Base-by-base conservation (phyloP, 1,284 basidiomycete genomes). In the Apiotrichum porosum region DNA sequence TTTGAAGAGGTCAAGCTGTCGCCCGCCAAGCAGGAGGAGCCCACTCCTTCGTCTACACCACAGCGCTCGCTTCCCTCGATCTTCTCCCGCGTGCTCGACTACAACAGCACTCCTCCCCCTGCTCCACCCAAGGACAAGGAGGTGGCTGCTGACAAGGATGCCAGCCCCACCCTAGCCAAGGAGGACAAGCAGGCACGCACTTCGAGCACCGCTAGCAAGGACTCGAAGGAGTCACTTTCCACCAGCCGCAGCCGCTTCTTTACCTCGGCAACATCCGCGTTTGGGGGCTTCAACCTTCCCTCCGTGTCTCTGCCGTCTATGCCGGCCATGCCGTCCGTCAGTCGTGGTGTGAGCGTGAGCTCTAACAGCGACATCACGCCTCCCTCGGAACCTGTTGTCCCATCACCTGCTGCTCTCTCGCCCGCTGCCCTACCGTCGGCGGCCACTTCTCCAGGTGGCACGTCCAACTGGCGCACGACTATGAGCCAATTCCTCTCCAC, bases 401-500 rank as follows among this genome's bases (percentile, higher is more conserved):
- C 26, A 6, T 24, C 37, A 12, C 37, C 37, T 1, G 22, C 37
- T n/a, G 9, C 33, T 6, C 37, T 46, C 13, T 15, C 30, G 12
- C 22, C 37, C 31, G 26, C 9, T 13, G 15, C 13, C 3, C 22
- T 12, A 33, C 31, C 14, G n/a, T 31, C 22, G 22, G 37, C 17
- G 3, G 33, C 31, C 15, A 21, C 31, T 4, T 46, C 44, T 12
- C 44, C 44, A 12, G 44, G 44, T 12, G 12, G 19, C 21, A 24
- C 22, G 39, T 32, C 50, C 47, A 31, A 35, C 40, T 51, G 68
- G 68, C 50, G 61, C 24, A 58, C 64, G 3, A 65, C 66, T 23
- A 60, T 71, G 60, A 52, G 58, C 15, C 62, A 59, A 33, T 57
- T 66, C 23, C 53, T 63, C 15, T 47, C 51, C 12, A 38, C 41